Conservation (phyloP, 2,329 filamentous ascomycete genomes). For the Piedraia hortae region DNA sequence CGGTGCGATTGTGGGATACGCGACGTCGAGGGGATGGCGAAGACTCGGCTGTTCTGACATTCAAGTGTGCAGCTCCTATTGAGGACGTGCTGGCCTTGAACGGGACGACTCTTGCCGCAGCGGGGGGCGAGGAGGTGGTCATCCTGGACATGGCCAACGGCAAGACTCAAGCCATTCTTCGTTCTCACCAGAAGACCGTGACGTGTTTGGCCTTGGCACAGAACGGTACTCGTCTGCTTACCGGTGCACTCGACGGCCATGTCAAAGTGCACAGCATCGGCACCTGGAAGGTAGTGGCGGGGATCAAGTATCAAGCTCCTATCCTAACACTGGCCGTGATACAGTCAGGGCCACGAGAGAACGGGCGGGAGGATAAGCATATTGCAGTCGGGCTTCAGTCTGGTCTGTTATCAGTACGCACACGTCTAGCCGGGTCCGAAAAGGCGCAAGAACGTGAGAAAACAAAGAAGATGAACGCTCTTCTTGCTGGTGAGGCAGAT, state of each 20-base stretch:
- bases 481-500: constrained; percentile 51
- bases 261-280: constrained; percentile 91
- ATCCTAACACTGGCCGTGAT: constrained; percentile 65
- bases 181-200: constrained; percentile 94
- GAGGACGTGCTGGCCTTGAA: constrained; percentile 71
- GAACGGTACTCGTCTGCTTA: constrained; percentile 53
- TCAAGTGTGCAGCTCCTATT: constrained; percentile 75
- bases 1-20: constrained; percentile 81
- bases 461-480: constrained; percentile 59
- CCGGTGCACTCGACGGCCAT: constrained; percentile 77
- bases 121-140: constrained; percentile 63
- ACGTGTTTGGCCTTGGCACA: constrained; percentile 65
- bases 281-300: constrained; percentile 87
- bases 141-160: constrained; percentile 83
- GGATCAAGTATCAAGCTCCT: constrained; percentile 75
- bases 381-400: constrained; percentile 86
- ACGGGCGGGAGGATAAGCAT: constrained; percentile 57
- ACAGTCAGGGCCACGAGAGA: constrained; percentile 21
- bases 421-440: constrained; percentile 59
- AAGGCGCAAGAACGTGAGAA: constrained; percentile 49
- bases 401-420: constrained; percentile 71
- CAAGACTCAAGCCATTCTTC: constrained; percentile 60
- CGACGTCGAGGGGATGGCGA: constrained; percentile 30
- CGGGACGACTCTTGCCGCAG: constrained; percentile 61
- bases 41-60: constrained; percentile 59